A percentile compares a stretch with the other conserved stretches of the same genome.
phyloP scores from a whole-genome alignment of 106 monocot genomes.

The Allium cepa region DNA sequence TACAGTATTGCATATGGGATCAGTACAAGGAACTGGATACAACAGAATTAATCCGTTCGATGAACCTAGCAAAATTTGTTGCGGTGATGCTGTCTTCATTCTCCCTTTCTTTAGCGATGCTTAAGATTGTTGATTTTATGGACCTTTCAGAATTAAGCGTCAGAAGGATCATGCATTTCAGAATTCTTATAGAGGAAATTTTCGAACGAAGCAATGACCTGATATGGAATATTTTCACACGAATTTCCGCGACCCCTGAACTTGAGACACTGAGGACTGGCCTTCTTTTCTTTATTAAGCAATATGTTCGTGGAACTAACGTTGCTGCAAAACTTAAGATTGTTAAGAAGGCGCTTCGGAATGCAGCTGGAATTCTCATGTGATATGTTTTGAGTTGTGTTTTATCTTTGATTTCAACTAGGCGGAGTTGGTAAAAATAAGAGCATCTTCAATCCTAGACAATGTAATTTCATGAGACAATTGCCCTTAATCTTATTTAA shows the following conservation, averaged over 20 bases:
- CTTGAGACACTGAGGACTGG: slow-evolving; percentile 44
- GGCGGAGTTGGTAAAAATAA: no score
- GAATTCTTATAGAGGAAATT: slow-evolving; percentile 63
- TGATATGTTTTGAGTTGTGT: slow-evolving; percentile 18
- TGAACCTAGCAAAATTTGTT: slow-evolving; percentile 77
- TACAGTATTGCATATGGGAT: slow-evolving; percentile 95
- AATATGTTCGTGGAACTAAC: slow-evolving; percentile 32
- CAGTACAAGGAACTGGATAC: slow-evolving; percentile 81
- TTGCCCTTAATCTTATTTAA: no score
- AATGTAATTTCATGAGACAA: no score
- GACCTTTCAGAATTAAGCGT: slow-evolving; percentile 35
- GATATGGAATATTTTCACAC: slow-evolving; percentile 81
- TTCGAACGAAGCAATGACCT: slow-evolving; percentile 33
- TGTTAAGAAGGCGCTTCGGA: slow-evolving; percentile 64
- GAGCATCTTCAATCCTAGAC: no score
- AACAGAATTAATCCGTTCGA: slow-evolving; percentile 53
- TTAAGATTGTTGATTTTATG: slow-evolving; percentile 53
- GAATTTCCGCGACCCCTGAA: slow-evolving; percentile 52
- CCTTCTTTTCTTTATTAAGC: slow-evolving; percentile 61
- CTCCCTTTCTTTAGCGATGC: slow-evolving; percentile 58
- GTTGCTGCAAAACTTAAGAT: slow-evolving; percentile 41
- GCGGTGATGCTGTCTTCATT: slow-evolving; percentile 69
- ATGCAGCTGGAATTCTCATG: slow-evolving; percentile 71
- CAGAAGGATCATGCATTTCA: slow-evolving; percentile 66
- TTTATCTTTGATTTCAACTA: neutral